These are phyloP conservation scores for Hordeum marinum DNA, from an alignment of 176 grass and related monocot genomes.

Conservation along the genomic window DNA sequence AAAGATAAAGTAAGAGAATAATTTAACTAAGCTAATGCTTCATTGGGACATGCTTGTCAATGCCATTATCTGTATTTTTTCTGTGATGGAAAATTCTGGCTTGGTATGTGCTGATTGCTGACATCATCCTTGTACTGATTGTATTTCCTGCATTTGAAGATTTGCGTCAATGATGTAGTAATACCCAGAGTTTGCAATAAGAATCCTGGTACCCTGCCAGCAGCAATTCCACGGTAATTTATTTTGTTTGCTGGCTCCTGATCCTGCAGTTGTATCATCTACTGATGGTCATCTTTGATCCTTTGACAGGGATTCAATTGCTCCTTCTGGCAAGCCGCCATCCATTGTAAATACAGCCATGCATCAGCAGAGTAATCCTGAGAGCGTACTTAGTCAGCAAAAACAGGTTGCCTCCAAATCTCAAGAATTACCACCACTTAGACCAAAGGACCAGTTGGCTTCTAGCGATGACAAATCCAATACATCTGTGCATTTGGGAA, in stretches of 20 bases:
- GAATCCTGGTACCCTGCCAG: slow-evolving; percentile 19
- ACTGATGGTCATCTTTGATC: slow-evolving; percentile 13
- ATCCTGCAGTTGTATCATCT: neutral
- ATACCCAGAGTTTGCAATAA: slow-evolving; percentile 22
- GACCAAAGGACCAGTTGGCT: slow-evolving; percentile 2
- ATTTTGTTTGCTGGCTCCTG: slow-evolving; percentile 13
- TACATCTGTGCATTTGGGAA: slow-evolving; percentile 19
- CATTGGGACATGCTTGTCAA: neutral
- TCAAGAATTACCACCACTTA: slow-evolving; percentile 29
- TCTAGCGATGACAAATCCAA: slow-evolving; percentile 29
- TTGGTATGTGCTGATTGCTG: slow-evolving; percentile 9
- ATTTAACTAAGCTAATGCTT: neutral
- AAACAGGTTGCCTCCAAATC: neutral
- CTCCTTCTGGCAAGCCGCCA: slow-evolving; percentile 29
- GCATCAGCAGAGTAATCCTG: slow-evolving; percentile 1
- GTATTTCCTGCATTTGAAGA: slow-evolving; percentile 23
- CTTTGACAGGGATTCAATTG: slow-evolving; percentile 31
- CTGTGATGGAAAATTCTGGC: neutral
- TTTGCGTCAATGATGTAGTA: slow-evolving; percentile 11
- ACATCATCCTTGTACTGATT: slow-evolving; percentile 22
- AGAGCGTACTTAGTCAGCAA: slow-evolving; percentile 24
- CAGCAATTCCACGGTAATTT: slow-evolving; percentile 28
- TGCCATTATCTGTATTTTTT: neutral
- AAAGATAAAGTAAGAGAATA: slow-evolving; percentile 41
- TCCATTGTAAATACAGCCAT: slow-evolving; percentile 18